Evolutionary conservation across 78 protist genomes (phyloP).

Genomic region (Dictyostelium intermedium): DNA sequence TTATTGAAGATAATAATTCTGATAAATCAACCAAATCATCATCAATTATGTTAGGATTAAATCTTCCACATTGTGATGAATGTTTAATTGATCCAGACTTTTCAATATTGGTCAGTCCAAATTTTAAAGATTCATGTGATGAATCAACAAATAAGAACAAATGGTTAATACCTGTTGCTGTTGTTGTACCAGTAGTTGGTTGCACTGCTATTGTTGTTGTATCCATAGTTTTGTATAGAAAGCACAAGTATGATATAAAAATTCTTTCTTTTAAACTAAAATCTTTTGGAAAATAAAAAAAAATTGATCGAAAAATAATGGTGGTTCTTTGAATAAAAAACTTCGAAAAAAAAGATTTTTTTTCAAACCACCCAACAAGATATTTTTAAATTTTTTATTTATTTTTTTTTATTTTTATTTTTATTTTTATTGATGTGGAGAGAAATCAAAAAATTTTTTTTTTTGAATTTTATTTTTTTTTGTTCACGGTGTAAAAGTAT

Average conservation of each 20-base stretch:
- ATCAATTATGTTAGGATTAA: neutral
- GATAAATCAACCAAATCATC: too few relatives aligned
- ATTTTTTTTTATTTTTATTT: too few relatives aligned
- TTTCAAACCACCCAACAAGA: too few relatives aligned
- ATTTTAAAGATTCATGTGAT: neutral
- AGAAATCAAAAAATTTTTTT: too few relatives aligned
- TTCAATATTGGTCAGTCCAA: neutral
- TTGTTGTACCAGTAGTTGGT: neutral
- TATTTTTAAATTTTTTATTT: too few relatives aligned
- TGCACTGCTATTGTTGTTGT: neutral
- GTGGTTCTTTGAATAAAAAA: too few relatives aligned
- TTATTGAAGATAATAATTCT: neutral
- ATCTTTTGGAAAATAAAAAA: neutral
- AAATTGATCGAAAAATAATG: too few relatives aligned
- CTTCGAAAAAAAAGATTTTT: too few relatives aligned
- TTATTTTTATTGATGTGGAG: too few relatives aligned
- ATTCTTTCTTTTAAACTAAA: neutral
- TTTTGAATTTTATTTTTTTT: too few relatives aligned
- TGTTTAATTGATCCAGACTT: conserved; percentile 30
- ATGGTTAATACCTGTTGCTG: conserved; percentile 10
- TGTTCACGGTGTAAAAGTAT: too few relatives aligned
- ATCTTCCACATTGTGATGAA: neutral
- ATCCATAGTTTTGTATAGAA: neutral
- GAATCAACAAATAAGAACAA: neutral
- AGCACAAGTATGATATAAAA: neutral